phyloP scores from a whole-genome alignment of 139 green algal species.

The Chlorella sorokiniana region DNA sequence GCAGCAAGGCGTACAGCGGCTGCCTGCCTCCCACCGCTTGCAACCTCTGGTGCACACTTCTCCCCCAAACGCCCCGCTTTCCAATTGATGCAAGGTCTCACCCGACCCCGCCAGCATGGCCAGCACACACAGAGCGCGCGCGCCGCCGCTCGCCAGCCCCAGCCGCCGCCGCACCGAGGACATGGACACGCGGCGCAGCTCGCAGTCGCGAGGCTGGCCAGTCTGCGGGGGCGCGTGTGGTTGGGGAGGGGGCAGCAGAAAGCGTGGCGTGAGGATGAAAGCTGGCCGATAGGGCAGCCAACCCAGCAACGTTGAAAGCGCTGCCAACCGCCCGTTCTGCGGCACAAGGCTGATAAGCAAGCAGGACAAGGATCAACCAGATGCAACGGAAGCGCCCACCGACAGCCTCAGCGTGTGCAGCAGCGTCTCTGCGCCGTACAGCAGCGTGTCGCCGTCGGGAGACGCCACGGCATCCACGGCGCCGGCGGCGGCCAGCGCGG shows the following conservation, averaged over 20 bases:
- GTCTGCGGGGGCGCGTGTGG: conserved; percentile 31
- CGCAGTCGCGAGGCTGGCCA: neutral
- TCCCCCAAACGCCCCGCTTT: too few relatives aligned
- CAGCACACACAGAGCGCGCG: conserved; percentile 33
- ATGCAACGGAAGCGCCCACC: too few relatives aligned
- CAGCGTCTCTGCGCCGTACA: conserved; percentile 71
- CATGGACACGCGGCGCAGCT: conserved; percentile 24
- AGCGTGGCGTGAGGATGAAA: neutral
- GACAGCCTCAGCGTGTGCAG: conserved; percentile 43
- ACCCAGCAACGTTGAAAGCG: neutral
- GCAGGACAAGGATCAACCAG: too few relatives aligned
- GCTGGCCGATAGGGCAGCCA: neutral
- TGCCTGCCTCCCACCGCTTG: too few relatives aligned
- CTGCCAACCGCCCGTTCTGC: too few relatives aligned
- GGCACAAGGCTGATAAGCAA: too few relatives aligned
- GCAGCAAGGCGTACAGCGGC: too few relatives aligned
- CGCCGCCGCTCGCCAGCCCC: conserved; percentile 30
- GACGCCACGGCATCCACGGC: conserved; percentile 60
- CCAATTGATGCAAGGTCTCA: neutral
- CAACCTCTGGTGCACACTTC: too few relatives aligned
- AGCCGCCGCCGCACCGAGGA: conserved; percentile 28
- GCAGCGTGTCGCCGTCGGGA: conserved; percentile 67
- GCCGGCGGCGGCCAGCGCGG: conserved; percentile 59
- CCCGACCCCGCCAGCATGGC: conserved; percentile 39
- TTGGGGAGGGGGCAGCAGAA: neutral